Evolutionary conservation across 345 rosid genomes (phyloP).

Genomic region (Punica granatum): DNA sequence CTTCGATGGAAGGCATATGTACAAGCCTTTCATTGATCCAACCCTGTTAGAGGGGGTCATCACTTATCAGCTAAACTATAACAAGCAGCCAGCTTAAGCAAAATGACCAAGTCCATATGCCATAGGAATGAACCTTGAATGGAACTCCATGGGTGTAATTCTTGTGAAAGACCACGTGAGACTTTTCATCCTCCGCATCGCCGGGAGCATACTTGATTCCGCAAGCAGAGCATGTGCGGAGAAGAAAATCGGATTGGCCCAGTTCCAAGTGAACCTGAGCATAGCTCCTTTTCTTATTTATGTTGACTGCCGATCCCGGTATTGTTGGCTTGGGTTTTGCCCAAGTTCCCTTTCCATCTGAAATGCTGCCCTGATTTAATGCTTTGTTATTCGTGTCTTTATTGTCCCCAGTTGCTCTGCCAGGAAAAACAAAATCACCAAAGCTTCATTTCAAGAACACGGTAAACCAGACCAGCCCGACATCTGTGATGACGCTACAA

Average conservation of each 20-base stretch:
- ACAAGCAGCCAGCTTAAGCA: too few relatives aligned
- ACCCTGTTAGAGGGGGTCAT: constrained; percentile 1
- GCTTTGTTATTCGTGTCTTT: background rate
- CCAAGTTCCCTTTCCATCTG: background rate
- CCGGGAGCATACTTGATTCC: constrained; percentile 68
- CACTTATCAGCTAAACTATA: background rate
- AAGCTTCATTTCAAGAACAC: background rate
- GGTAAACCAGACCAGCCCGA: background rate
- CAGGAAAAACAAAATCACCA: background rate
- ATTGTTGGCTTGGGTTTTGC: background rate
- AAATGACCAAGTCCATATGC: too few relatives aligned
- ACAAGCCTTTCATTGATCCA: constrained; percentile 5
- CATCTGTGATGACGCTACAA: background rate
- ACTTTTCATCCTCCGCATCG: constrained; percentile 68
- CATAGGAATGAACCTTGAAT: constrained; percentile 42
- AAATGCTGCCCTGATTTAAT: background rate
- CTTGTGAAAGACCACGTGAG: constrained; percentile 56
- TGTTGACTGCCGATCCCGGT: constrained; percentile 8
- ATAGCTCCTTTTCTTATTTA: constrained; percentile 61
- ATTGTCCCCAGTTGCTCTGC: background rate
- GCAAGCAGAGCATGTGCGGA: constrained; percentile 49
- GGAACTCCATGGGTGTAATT: constrained; percentile 56
- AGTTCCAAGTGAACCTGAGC: constrained; percentile 73
- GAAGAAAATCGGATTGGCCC: constrained; percentile 85
- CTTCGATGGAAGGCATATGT: background rate